Conservation (phyloP, 202 grass and related monocot genomes). For the Panicum hallii region DNA sequence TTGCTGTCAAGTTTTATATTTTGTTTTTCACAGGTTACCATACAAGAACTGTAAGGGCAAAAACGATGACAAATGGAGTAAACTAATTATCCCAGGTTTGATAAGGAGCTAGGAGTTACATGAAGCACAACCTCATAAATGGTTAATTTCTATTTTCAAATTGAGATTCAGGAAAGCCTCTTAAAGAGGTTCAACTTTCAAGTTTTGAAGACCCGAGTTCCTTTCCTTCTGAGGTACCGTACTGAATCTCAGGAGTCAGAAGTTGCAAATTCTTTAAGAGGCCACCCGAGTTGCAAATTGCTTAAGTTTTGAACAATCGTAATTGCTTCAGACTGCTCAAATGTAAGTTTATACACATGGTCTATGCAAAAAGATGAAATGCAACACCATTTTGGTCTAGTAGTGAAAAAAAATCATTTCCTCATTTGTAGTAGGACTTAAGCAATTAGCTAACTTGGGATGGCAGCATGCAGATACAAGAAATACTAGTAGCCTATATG, state of each 20-base stretch:
- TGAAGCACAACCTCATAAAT: background rate
- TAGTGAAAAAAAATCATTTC: too few relatives aligned
- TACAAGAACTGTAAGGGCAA: constrained; percentile 1
- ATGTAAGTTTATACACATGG: background rate
- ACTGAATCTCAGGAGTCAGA: too few relatives aligned
- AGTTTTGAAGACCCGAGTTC: background rate
- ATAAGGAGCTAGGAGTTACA: constrained; percentile 12
- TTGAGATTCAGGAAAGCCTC: background rate
- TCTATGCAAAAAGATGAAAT: background rate
- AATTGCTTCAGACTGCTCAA: background rate
- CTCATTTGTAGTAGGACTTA: too few relatives aligned
- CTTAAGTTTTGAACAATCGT: too few relatives aligned
- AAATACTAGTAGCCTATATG: too few relatives aligned
- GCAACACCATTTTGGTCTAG: background rate
- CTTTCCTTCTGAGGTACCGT: background rate
- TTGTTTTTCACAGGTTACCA: background rate
- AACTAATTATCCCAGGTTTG: constrained; percentile 9
- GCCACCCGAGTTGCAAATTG: too few relatives aligned
- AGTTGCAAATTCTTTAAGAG: too few relatives aligned
- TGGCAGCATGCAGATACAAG: too few relatives aligned
- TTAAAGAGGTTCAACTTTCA: background rate
- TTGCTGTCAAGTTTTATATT: background rate
- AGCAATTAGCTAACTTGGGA: too few relatives aligned
- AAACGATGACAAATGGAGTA: background rate
- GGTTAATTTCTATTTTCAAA: background rate